Percentiles rank a stretch among this genome's conserved stretches.
Conservation (phyloP, 2,329 filamentous ascomycete species). For the Botrytis sinoallii region DNA sequence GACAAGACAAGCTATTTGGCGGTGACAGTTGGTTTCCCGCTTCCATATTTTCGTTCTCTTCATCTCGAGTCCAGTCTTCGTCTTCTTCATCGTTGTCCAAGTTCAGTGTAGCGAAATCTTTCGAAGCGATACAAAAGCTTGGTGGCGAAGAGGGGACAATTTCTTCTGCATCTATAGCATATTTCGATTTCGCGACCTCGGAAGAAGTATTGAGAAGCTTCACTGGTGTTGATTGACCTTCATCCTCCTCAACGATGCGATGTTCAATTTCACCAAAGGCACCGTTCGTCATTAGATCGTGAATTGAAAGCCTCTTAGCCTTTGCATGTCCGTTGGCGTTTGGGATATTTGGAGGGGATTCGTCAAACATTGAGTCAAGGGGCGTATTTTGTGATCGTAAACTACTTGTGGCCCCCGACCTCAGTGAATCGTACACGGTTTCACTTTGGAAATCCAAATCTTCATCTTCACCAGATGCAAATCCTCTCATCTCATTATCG, state of each 20-base stretch:
- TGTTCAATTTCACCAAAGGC: slow-evolving; percentile 52
- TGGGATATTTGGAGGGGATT: slow-evolving; percentile 60
- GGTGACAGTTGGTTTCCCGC: slow-evolving; percentile 57
- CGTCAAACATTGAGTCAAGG: slow-evolving; percentile 77
- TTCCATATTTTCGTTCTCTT: slow-evolving; percentile 51
- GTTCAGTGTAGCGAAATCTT: slow-evolving; percentile 51
- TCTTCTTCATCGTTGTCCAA: slow-evolving; percentile 56
- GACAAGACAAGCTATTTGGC: slow-evolving; percentile 52
- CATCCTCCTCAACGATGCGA: slow-evolving; percentile 62
- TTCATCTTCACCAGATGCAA: slow-evolving; percentile 69
- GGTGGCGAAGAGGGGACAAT: slow-evolving; percentile 34
- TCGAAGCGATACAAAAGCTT: slow-evolving; percentile 35
- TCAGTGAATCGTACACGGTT: slow-evolving; percentile 72
- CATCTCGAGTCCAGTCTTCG: slow-evolving; percentile 58
- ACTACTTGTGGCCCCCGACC: slow-evolving; percentile 66
- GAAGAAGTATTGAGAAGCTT: slow-evolving; percentile 26
- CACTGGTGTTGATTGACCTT: slow-evolving; percentile 51
- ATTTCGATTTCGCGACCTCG: slow-evolving; percentile 22
- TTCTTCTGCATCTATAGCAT: slow-evolving; percentile 24
- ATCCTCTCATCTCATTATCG: slow-evolving; percentile 63
- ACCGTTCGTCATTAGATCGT: slow-evolving; percentile 40
- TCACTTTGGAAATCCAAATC: slow-evolving; percentile 78
- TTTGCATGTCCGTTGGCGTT: slow-evolving; percentile 47
- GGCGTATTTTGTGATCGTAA: slow-evolving; percentile 66
- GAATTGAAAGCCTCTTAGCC: slow-evolving; percentile 34